Percentiles rank a stretch among this genome's conserved stretches.
These are phyloP conservation scores for Alternaria longipes DNA, from an alignment of 2,329 filamentous ascomycete genomes.

Conservation along the genomic window DNA sequence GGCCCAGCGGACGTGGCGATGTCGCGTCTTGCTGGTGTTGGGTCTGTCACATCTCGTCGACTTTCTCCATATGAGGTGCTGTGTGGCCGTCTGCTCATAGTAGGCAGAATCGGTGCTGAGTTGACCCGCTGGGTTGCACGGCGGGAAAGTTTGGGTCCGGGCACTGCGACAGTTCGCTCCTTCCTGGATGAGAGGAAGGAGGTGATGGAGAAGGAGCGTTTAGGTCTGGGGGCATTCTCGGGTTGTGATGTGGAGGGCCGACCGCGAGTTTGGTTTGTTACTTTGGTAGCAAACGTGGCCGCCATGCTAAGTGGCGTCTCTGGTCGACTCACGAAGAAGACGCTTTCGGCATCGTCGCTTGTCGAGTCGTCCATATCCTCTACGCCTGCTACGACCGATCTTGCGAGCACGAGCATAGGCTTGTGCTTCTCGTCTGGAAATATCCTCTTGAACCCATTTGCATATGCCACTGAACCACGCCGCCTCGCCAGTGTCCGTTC, in stretches of 20 bases:
- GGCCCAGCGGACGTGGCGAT: slow-evolving; percentile 41
- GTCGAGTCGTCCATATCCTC: slow-evolving; percentile 50
- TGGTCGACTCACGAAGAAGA: slow-evolving; percentile 51
- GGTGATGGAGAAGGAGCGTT: slow-evolving; percentile 62
- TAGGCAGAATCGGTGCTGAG: slow-evolving; percentile 46
- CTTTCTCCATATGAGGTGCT: slow-evolving; percentile 48
- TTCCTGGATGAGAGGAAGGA: slow-evolving; percentile 56
- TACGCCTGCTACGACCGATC: slow-evolving; percentile 45
- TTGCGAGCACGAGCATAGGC: slow-evolving; percentile 61
- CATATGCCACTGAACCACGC: slow-evolving; percentile 50
- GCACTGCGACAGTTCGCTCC: slow-evolving; percentile 40
- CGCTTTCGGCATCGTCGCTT: slow-evolving; percentile 52
- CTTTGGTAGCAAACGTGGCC: slow-evolving; percentile 39
- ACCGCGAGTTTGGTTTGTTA: slow-evolving; percentile 21
- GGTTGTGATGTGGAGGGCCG: slow-evolving; percentile 29
- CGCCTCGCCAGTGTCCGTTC: slow-evolving; percentile 53
- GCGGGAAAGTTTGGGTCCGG: slow-evolving; percentile 40
- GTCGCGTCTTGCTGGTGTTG: slow-evolving; percentile 39
- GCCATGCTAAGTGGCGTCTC: slow-evolving; percentile 49
- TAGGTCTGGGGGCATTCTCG: slow-evolving; percentile 45
- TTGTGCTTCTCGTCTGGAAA: slow-evolving; percentile 54
- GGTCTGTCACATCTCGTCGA: slow-evolving; percentile 51
- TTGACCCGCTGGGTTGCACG: slow-evolving; percentile 44
- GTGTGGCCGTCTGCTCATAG: slow-evolving; percentile 52
- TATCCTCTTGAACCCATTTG: slow-evolving; percentile 55